phyloP scores from a whole-genome alignment of 495 filamentous ascomycete genomes.

The Neurospora terricola region DNA sequence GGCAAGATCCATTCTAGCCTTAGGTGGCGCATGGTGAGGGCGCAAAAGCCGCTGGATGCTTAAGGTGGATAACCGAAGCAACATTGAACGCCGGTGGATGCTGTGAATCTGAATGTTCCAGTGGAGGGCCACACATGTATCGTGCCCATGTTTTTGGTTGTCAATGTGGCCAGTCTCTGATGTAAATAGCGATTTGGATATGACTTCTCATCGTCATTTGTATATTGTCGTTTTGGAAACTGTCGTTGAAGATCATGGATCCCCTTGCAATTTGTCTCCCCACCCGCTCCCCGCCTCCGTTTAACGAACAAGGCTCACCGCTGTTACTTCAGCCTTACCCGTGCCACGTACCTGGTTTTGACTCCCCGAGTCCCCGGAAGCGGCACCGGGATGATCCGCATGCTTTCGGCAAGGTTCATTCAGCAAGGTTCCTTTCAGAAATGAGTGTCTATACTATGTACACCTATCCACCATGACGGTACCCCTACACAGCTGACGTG shows the following conservation, averaged over 20 bases:
- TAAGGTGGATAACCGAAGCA: neutral
- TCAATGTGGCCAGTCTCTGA: neutral
- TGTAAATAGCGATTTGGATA: neutral
- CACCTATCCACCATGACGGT: no score
- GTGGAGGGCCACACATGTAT: neutral
- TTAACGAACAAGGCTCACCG: neutral
- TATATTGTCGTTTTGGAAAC: neutral
- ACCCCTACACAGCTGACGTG: no score
- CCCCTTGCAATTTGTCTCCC: neutral
- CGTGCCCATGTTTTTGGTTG: neutral
- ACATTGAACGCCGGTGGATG: neutral
- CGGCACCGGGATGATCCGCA: neutral
- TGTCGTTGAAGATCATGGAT: neutral
- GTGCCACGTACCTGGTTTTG: neutral
- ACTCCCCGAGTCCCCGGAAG: neutral
- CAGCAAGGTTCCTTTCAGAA: no score
- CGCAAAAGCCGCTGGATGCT: neutral
- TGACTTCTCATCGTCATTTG: neutral
- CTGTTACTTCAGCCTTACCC: neutral
- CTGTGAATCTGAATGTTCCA: neutral
- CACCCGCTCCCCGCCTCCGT: neutral
- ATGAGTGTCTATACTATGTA: no score
- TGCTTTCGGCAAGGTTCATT: neutral
- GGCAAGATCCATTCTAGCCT: neutral
- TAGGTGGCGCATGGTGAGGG: neutral